Base-by-base conservation (phyloP, 495 filamentous ascomycete species). In the Umbilicaria muhlenbergii region DNA sequence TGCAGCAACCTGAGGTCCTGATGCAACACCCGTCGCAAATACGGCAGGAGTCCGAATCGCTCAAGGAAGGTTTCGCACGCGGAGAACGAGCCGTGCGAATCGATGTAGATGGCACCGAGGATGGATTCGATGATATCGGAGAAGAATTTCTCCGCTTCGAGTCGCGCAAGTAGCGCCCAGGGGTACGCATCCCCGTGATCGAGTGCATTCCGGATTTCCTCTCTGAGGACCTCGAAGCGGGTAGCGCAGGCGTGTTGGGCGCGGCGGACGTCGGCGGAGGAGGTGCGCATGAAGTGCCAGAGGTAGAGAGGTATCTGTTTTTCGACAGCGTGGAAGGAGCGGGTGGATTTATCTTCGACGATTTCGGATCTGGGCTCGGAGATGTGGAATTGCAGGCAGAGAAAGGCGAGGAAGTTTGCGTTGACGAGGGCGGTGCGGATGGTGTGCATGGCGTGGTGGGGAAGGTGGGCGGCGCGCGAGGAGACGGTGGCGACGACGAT, bases 81-180 rank as follows among this genome's bases (percentile, higher is more conserved):
- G 0, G 57, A 61, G 18, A 88, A 51, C 3, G 73, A 61, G 2
- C 83, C 82, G 3, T 54, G 48, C 0, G 77, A 83, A 55, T 95
- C 91, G 40, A 93, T 65, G 64, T 81, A 98, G 0, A 94, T 73
- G 0, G 89, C 91, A 0, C 86, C 91, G 1, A 95, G 58, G 1
- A 89, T 47, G 39, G 69, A 73, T 67, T 98, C 91, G 34, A 94
- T 64, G 10, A 94, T 64, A 54, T 98, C 89, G 0, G 82, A 91
- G 61, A 83, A 78, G 67, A 84, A 83, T 50, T 95, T 96, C 18
- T 75, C 76, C 1, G 80, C 67, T 28, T 73, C 65, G 1, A 94
- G 67, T 0, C 69, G 62, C 0, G 73, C 60, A 15, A 98, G 75
- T 0, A 69, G 52, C 2, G 71, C 64, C 89, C 89, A 98, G 0